These are phyloP conservation scores for Termitomyces sp. DNA, from an alignment of 768 basidiomycete genomes.

Conservation along the genomic window DNA sequence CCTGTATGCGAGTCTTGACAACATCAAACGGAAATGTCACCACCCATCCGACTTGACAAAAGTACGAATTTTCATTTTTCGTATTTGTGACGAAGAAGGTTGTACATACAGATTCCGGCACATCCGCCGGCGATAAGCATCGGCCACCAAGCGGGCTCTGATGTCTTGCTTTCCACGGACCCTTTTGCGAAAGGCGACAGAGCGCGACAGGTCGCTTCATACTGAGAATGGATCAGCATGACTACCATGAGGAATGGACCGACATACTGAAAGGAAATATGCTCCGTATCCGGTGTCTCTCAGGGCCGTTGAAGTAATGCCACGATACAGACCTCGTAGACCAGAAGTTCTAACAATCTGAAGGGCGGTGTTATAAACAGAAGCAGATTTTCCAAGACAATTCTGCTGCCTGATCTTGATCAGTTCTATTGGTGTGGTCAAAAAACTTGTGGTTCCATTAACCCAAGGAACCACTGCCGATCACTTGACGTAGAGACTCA, in stretches of 20 bases:
- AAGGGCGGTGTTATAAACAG: slow-evolving; percentile 46
- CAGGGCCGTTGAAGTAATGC: slow-evolving; percentile 64
- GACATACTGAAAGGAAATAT: slow-evolving; percentile 74
- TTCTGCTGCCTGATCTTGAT: slow-evolving; percentile 84
- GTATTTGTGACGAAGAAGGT: not conserved
- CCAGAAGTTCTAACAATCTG: slow-evolving; percentile 53
- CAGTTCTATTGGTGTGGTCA: slow-evolving; percentile 82
- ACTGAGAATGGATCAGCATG: slow-evolving; percentile 21
- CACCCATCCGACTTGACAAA: slow-evolving; percentile 55
- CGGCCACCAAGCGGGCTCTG: slow-evolving; percentile 44
- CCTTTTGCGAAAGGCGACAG: slow-evolving; percentile 19
- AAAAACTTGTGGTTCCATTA: slow-evolving; percentile 34
- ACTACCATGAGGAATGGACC: not conserved
- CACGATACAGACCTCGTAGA: slow-evolving; percentile 68
- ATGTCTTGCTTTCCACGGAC: not conserved
- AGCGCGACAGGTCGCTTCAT: slow-evolving; percentile 57
- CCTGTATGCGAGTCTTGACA: slow-evolving; percentile 86
- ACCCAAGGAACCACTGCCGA: not conserved
- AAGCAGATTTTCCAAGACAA: slow-evolving; percentile 38
- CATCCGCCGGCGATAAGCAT: slow-evolving; percentile 70
- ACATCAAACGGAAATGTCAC: slow-evolving; percentile 86
- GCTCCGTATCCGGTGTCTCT: slow-evolving; percentile 81
- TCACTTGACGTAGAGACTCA: slow-evolving; percentile 31
- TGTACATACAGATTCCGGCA: slow-evolving; percentile 52
- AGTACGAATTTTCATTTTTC: not conserved